phyloP scores from a whole-genome alignment of 2,329 filamentous ascomycete genomes.

The Pezicula carpinea region DNA sequence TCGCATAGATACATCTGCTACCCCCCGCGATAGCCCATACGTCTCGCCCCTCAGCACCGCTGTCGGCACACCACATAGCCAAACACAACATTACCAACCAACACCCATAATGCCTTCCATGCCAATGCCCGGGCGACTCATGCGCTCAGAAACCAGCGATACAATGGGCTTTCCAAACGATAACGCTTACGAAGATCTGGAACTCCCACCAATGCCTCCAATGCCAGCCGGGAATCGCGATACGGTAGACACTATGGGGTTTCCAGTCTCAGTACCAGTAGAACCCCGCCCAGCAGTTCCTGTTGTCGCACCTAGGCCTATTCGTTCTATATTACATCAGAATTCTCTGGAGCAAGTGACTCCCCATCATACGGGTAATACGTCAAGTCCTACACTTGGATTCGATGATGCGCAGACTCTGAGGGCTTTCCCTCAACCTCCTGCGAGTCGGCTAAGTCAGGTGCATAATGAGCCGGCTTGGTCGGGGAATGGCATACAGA shows the following conservation, averaged over 20 bases:
- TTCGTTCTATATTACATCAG: constrained; percentile 11
- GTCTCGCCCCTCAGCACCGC: constrained; percentile 2
- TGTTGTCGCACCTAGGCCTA: constrained; percentile 10
- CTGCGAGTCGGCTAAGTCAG: not conserved
- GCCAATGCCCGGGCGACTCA: not conserved
- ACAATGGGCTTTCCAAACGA: constrained; percentile 1
- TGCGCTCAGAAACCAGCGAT: not conserved
- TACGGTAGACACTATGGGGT: constrained; percentile 19
- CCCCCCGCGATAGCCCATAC: not conserved
- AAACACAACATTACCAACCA: no score
- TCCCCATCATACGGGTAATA: constrained; percentile 1
- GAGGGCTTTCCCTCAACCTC: not conserved
- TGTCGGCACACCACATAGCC: not conserved
- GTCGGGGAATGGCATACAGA: constrained; percentile 1
- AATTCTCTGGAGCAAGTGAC: constrained; percentile 11
- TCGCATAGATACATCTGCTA: not conserved
- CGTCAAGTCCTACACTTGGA: not conserved
- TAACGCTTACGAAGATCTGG: not conserved
- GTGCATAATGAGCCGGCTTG: not conserved
- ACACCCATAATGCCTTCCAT: not conserved
- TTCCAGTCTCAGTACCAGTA: constrained; percentile 12
- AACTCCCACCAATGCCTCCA: not conserved
- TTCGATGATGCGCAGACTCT: not conserved
- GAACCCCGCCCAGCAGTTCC: constrained; percentile 2
- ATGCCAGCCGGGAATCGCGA: not conserved